Evolutionary conservation across 305 asterid genomes (phyloP).

Genomic region (Solanum chacoense): DNA sequence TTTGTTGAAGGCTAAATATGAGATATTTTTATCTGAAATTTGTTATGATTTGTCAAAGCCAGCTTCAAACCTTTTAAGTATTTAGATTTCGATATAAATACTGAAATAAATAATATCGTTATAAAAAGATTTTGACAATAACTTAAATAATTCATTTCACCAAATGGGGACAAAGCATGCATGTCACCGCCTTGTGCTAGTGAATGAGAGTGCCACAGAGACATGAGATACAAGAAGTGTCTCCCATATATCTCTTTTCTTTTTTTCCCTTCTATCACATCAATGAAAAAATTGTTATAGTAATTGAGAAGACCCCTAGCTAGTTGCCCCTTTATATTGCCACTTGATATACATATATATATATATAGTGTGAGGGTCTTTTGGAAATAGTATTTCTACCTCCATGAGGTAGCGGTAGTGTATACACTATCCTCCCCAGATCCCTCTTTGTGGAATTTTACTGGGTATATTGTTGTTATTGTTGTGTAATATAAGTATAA

Average conservation of each 20-base stretch:
- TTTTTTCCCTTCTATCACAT: not conserved
- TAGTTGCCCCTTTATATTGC: not conserved
- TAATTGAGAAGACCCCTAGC: not conserved
- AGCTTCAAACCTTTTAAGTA: not conserved
- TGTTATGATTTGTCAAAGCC: not conserved
- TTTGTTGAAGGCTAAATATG: not conserved
- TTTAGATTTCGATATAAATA: not conserved
- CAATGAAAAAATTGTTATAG: not conserved
- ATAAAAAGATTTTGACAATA: not conserved
- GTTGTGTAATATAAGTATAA: not conserved
- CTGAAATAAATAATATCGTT: not conserved
- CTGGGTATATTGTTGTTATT: not conserved
- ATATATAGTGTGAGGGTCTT: too few species aligned
- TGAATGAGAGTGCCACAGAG: not conserved
- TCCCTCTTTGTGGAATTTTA: not conserved
- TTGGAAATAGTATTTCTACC: too few species aligned
- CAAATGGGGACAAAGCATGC: not conserved
- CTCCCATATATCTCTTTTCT: not conserved
- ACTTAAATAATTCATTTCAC: not conserved
- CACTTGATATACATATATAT: not conserved
- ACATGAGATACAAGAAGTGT: not conserved
- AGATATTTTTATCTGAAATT: not conserved
- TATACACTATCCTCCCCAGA: too few species aligned
- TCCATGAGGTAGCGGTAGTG: too few species aligned
- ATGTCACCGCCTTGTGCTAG: not conserved